Evolutionary conservation across 2,329 filamentous ascomycete species (phyloP).

Genomic region (Talaromyces pinophilus): DNA sequence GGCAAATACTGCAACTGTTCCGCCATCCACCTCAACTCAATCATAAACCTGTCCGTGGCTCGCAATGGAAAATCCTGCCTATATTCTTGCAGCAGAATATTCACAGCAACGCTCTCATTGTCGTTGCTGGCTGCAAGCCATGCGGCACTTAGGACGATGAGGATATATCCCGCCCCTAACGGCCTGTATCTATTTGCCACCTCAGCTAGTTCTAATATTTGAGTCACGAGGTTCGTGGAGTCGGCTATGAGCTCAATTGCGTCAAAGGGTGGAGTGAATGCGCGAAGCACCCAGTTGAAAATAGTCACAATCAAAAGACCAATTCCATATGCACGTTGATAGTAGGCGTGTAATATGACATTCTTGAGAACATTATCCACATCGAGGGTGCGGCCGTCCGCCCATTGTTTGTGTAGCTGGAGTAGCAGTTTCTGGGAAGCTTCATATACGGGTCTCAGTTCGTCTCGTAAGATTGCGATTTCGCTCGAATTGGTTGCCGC

Average conservation of each 20-base stretch:
- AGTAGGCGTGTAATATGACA: slow-evolving; percentile 32
- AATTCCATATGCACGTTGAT: slow-evolving; percentile 38
- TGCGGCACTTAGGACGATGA: slow-evolving; percentile 31
- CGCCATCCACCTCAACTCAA: slow-evolving; percentile 11
- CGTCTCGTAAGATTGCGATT: background rate
- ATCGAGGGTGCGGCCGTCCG: slow-evolving; percentile 21
- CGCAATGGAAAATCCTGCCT: slow-evolving; percentile 30
- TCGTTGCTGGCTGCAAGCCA: slow-evolving; percentile 31
- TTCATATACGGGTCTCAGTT: slow-evolving; percentile 7
- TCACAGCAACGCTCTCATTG: slow-evolving; percentile 24
- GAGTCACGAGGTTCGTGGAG: slow-evolving; percentile 28
- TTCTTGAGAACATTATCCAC: slow-evolving; percentile 13
- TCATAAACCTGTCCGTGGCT: slow-evolving; percentile 20
- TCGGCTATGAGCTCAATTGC: slow-evolving; percentile 27
- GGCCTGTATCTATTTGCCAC: slow-evolving; percentile 33
- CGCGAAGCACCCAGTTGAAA: slow-evolving; percentile 37
- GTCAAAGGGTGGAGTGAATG: slow-evolving; percentile 31
- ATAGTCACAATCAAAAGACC: slow-evolving; percentile 35
- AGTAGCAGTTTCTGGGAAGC: slow-evolving; percentile 14
- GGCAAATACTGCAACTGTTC: slow-evolving; percentile 6
- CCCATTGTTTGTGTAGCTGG: slow-evolving; percentile 27
- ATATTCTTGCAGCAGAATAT: slow-evolving; percentile 30
- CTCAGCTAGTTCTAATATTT: slow-evolving; percentile 34
- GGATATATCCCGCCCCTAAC: slow-evolving; percentile 36
- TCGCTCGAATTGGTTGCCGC: slow-evolving; percentile 18